phyloP scores from a whole-genome alignment of 2,329 filamentous ascomycete genomes.

The Arthrobotrys sinensis region DNA sequence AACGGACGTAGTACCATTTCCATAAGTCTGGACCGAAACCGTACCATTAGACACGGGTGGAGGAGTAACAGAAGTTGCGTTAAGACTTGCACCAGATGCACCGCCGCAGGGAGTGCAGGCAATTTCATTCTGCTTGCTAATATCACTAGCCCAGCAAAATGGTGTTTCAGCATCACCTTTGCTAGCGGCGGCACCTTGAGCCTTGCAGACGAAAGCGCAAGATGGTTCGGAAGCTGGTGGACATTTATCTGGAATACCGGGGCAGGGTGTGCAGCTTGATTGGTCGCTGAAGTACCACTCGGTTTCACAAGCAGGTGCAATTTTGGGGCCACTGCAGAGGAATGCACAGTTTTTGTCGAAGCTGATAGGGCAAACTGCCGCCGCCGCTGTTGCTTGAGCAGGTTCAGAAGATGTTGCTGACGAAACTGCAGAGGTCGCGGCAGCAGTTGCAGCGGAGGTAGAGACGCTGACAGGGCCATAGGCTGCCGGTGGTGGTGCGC shows the following conservation, averaged over 20 bases:
- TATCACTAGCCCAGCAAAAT: conserved; percentile 27
- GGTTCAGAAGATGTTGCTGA: background rate
- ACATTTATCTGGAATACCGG: conserved; percentile 23
- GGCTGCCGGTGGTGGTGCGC: background rate
- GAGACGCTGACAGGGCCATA: background rate
- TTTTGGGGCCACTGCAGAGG: conserved; percentile 24
- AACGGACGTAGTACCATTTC: background rate
- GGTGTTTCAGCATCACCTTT: conserved; percentile 14
- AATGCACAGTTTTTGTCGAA: conserved; percentile 28
- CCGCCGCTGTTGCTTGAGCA: background rate
- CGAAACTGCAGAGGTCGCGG: background rate
- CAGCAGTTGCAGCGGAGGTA: background rate
- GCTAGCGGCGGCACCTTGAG: conserved; percentile 8
- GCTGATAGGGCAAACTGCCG: conserved; percentile 10
- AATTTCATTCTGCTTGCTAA: conserved; percentile 1
- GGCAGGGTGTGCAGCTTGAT: conserved; percentile 25
- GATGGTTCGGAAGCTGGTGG: background rate
- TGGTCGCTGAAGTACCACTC: conserved; percentile 14
- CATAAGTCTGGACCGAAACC: background rate
- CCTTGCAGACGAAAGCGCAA: conserved; percentile 25
- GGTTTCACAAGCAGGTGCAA: conserved; percentile 7
- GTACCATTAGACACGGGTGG: background rate
- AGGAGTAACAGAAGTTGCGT: background rate
- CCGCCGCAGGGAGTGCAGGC: conserved; percentile 12
- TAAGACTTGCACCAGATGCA: background rate